Base-by-base conservation (phyloP, 352 stramenopile species). In the Globisporangium acanthophoron region DNA sequence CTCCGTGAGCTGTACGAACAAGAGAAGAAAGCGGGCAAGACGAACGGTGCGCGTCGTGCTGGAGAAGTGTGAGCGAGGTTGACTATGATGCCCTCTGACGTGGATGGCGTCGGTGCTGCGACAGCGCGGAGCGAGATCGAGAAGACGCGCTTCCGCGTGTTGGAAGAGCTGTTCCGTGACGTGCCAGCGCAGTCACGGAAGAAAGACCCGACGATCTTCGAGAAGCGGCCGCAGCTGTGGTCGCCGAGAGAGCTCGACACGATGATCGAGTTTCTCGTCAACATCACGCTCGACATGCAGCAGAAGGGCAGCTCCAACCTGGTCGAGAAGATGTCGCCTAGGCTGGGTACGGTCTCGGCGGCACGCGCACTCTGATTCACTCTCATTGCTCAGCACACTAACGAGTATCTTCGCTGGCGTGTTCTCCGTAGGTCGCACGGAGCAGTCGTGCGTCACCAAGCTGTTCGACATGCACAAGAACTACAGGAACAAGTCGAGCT, bases 271-370 rank as follows among this genome's bases (percentile, higher is more conserved):
- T 70, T 79, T 43, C 47, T 92, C 20, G 75, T 87, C 45, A 48
- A 72, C 16, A 81, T 92, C 39, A 92, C 82, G 20, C 52, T 58
- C 31, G 70, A 92, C 9, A 68, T 90, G 16, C 82, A 90, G 39
- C 63, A 49, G 41, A 78, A 61, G 20, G 82, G 80, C 3, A 69
- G 48, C 6, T 87, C 76, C 3, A 50, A 86, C 52, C 54, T 72
- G 33, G 53, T 80, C 20, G 35, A 58, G 13, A 50, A 58, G 43
- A 62, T 82, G n/a, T 64, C 76, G 1, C 41, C 67, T 46, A 54
- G 58, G 39, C 50, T 84, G 31, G 49, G 52, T 68, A 49, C 39
- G 56, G 47, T 50, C 47, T 35, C 7, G 12, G 21, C 31, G 8
- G 5, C 5, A 29, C 12, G 4, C 16, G 5, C 21, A 20, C 1